Conservation (phyloP, 1,284 basidiomycete species). For the Hemileia vastatrix region DNA sequence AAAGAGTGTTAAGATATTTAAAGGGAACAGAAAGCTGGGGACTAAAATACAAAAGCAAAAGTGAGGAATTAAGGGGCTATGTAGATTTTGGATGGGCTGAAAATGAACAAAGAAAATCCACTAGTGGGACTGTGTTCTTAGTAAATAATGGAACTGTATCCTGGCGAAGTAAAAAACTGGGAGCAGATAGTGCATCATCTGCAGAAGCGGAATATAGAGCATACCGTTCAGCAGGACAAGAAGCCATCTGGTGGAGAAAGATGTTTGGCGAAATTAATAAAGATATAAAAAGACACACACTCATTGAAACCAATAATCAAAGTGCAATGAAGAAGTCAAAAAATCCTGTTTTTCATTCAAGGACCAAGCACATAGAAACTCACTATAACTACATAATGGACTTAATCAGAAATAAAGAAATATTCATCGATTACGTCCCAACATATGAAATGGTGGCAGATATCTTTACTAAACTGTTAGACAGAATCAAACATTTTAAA, state of each 20-base stretch:
- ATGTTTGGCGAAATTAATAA: background rate
- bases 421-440: slow-evolving; percentile 4
- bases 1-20: slow-evolving; percentile 15
- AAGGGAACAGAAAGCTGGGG: slow-evolving; percentile 12
- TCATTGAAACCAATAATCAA: slow-evolving; percentile 4
- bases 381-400: slow-evolving; percentile 13
- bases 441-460: slow-evolving; percentile 13
- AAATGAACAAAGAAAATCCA: background rate
- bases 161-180: slow-evolving; percentile 12
- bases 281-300: background rate
- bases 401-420: slow-evolving; percentile 11
- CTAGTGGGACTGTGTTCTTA: background rate
- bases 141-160: background rate
- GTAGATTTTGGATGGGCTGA: slow-evolving; percentile 15
- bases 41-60: slow-evolving; percentile 5
- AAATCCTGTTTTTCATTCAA: slow-evolving; percentile 17
- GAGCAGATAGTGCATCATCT: slow-evolving; percentile 8
- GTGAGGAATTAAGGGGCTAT: slow-evolving; percentile 11
- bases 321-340: slow-evolving; percentile 9
- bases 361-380: slow-evolving; percentile 9
- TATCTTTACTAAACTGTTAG: slow-evolving; percentile 12
- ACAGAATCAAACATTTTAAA: slow-evolving; percentile 15
- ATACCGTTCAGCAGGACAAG: slow-evolving; percentile 3
- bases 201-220: slow-evolving; percentile 16
- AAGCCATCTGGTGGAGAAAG: slow-evolving; percentile 4